These are phyloP conservation scores for Blastobotrys ciferrii DNA, from an alignment of 1,139 yeast species.

Conservation along the genomic window DNA sequence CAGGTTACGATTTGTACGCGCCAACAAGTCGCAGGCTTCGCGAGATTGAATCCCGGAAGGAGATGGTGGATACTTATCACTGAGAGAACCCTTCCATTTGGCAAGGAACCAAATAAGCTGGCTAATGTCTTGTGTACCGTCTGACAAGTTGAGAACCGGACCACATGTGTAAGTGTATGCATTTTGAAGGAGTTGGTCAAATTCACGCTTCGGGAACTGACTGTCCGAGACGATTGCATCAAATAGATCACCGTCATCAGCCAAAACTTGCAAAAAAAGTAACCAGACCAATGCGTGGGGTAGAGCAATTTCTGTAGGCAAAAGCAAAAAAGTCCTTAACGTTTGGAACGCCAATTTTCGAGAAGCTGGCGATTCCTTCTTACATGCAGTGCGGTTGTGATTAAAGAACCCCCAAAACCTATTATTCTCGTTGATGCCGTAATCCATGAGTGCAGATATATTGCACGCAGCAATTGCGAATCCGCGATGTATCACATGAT, in stretches of 20 bases:
- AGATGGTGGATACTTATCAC: background rate
- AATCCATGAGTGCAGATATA: slow-evolving; percentile 29
- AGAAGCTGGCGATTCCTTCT: background rate
- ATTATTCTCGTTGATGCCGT: slow-evolving; percentile 24
- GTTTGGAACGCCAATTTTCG: background rate
- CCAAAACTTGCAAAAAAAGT: slow-evolving; percentile 25
- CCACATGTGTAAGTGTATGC: background rate
- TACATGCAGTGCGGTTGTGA: background rate
- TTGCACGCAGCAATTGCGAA: slow-evolving; percentile 31
- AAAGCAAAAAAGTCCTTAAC: slow-evolving; percentile 4
- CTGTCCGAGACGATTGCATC: slow-evolving; percentile 14
- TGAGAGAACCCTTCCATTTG: slow-evolving; percentile 1
- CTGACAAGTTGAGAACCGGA: background rate
- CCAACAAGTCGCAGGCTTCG: slow-evolving; percentile 2
- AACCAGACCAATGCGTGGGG: slow-evolving; percentile 30
- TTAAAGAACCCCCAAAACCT: slow-evolving; percentile 14
- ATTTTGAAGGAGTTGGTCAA: background rate
- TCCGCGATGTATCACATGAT: slow-evolving; percentile 22
- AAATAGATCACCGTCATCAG: slow-evolving; percentile 19
- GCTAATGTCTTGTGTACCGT: background rate
- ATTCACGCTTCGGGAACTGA: slow-evolving; percentile 20
- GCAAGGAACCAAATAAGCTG: background rate
- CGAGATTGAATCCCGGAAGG: background rate
- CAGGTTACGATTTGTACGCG: background rate
- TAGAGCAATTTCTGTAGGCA: slow-evolving; percentile 14